Base-by-base conservation (phyloP, 768 basidiomycete species). In the Boletus tomentosulus region DNA sequence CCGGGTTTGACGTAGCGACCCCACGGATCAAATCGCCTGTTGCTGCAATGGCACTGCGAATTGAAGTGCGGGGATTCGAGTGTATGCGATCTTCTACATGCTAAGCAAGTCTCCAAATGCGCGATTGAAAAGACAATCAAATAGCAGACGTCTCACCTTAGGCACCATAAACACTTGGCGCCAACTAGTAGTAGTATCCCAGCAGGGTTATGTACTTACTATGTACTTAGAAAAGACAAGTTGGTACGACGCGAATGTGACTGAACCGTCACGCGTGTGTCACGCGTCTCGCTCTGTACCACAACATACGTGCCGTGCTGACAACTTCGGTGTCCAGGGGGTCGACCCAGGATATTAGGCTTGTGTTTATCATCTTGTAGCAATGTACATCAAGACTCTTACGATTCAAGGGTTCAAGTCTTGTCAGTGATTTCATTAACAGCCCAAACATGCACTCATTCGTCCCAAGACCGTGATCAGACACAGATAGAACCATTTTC, bases 391-490 rank as follows among this genome's bases (percentile, higher is more conserved):
- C 70, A 92, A 93, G 67, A 92, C 92, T 19, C 73, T 93, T 30
- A 92, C 92, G 1, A 88, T 94, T 54, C 87, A 92, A 71, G 95
- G 95, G 55, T 98, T 99, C 81, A 99, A 99, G 73, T 97, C 94
- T n/a, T 99, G 88, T 89, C 66, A 62, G 81, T 70, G 19, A 24
- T 38, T 42, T 49, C 39, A 43, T 25, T 9, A 8, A 30, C 15
- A 35, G 8, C 12, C 22, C 28, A n/a, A 10, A 22, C 45, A 16
- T 41, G 45, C 25, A 22, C 50, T 51, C 38, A 64, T 55, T 56
- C 34, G 22, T 35, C 31, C 22, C 55, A 60, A 90, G 88, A 92
- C 67, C 82, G 88, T 56, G 90, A 92, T 75, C 89, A 92, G 66
- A 92, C 87, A 0, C 86, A 89, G 62, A 92, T 97, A 54, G 95